These are phyloP conservation scores for Populus tremula DNA, from an alignment of 345 rosid species.

Conservation along the genomic window DNA sequence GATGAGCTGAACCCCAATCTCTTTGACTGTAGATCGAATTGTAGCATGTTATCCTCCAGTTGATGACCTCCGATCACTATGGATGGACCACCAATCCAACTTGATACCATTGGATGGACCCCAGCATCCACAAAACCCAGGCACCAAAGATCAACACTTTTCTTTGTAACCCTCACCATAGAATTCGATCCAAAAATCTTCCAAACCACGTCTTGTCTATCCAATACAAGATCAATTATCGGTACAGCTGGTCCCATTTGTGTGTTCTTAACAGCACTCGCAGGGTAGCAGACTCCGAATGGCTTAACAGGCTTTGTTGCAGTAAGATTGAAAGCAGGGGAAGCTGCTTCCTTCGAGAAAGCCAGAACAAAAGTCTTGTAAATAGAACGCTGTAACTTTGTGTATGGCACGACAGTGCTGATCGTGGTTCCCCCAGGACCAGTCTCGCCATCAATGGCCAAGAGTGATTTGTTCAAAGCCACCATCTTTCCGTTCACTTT, in stretches of 20 bases:
- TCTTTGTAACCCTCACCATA: neutral
- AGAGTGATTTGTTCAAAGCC: neutral
- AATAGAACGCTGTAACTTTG: conserved; percentile 11
- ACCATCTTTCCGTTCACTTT: conserved; percentile 15
- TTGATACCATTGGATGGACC: neutral
- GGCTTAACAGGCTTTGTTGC: no score
- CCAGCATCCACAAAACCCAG: neutral
- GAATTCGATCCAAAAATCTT: neutral
- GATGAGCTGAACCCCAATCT: neutral
- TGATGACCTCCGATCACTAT: neutral
- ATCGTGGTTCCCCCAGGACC: conserved; percentile 23
- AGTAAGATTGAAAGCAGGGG: conserved; percentile 15
- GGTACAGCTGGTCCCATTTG: no score
- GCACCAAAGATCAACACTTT: no score
- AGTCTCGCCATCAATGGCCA: conserved; percentile 3
- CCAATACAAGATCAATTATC: no score
- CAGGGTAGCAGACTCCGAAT: no score
- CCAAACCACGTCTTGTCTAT: neutral
- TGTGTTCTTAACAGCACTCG: no score
- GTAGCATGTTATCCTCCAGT: neutral
- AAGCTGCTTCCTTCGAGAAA: conserved; percentile 4
- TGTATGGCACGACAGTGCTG: conserved; percentile 15
- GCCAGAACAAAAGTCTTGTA: conserved; percentile 6
- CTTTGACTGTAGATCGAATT: neutral
- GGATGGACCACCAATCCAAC: neutral